Conservation (phyloP, 2,329 filamentous ascomycete species). For the Fusarium nanum region DNA sequence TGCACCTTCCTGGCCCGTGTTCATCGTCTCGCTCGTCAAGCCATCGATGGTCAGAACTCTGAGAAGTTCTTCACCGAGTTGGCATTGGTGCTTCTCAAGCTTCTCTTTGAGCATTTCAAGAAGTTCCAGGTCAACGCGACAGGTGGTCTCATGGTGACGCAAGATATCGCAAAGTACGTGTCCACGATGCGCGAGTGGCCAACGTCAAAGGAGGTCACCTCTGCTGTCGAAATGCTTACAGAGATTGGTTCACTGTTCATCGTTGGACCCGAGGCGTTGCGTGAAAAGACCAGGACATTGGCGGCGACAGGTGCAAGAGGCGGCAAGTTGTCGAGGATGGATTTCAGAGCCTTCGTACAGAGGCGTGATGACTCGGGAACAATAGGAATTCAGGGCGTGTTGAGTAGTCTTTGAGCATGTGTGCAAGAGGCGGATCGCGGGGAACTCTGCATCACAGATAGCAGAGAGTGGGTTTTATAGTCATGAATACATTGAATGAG, state of each 20-base stretch:
- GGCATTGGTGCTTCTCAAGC: conserved; percentile 78
- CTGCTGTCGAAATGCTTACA: conserved; percentile 83
- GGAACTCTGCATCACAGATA: conserved; percentile 16
- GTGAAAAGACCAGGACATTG: conserved; percentile 74
- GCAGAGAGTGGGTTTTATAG: conserved; percentile 27
- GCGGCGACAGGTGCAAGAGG: conserved; percentile 59
- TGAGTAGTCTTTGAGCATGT: conserved; percentile 67
- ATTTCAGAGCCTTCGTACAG: conserved; percentile 86
- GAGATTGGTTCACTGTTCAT: conserved; percentile 98
- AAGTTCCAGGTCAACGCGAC: conserved; percentile 93
- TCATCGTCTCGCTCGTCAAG: conserved; percentile 70
- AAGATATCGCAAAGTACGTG: conserved; percentile 94
- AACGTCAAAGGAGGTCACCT: conserved; percentile 73
- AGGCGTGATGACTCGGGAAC: conserved; percentile 85
- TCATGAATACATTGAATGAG: conserved; percentile 36
- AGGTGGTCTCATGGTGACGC: conserved; percentile 92
- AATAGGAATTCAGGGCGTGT: conserved; percentile 83
- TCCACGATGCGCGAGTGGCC: conserved; percentile 87
- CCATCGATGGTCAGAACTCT: conserved; percentile 86
- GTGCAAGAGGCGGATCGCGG: conserved; percentile 17
- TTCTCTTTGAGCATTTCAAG: conserved; percentile 93
- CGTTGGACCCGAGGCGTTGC: conserved; percentile 82
- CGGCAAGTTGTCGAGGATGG: conserved; percentile 71
- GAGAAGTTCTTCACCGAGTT: conserved; percentile 86
- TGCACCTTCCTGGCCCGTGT: conserved; percentile 82